phyloP scores from a whole-genome alignment of 1,284 basidiomycete species.

The Mycosarcoma mackinlayi region DNA sequence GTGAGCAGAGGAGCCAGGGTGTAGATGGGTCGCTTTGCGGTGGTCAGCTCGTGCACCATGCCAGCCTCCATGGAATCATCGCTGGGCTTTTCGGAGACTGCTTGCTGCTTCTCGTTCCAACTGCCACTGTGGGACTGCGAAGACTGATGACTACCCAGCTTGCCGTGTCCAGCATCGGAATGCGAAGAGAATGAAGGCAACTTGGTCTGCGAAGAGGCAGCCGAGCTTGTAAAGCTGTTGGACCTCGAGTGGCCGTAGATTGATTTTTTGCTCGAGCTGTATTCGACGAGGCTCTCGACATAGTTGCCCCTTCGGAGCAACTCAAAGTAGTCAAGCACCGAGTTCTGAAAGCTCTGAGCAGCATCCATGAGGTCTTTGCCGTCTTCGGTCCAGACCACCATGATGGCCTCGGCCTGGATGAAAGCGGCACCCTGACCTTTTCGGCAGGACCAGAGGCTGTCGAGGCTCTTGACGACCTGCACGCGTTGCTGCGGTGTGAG shows the following conservation, averaged over 20 bases:
- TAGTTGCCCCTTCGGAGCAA: constrained; percentile 24
- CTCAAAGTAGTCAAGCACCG: constrained; percentile 35
- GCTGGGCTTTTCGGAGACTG: constrained; percentile 21
- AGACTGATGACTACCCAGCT: constrained; percentile 11
- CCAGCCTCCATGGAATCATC: constrained; percentile 16
- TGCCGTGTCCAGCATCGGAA: constrained; percentile 24
- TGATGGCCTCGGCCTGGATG: constrained; percentile 79
- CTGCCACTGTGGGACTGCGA: constrained; percentile 4
- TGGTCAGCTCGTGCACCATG: constrained; percentile 14
- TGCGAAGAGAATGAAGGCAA: constrained; percentile 18
- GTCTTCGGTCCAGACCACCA: constrained; percentile 81
- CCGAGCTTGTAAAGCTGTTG: constrained; percentile 23
- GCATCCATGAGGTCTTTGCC: constrained; percentile 69
- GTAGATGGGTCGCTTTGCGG: constrained; percentile 72
- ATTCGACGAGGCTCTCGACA: constrained; percentile 9
- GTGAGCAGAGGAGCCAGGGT: constrained; percentile 82
- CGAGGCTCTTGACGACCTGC: constrained; percentile 71
- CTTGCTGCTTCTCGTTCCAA: constrained; percentile 15
- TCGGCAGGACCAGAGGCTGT: constrained; percentile 76
- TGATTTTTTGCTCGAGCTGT: constrained; percentile 18
- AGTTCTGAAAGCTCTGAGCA: constrained; percentile 25
- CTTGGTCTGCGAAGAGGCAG: constrained; percentile 17
- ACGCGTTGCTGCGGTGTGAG: constrained; percentile 44
- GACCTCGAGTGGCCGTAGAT: constrained; percentile 20
- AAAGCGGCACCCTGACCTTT: constrained; percentile 87